Evolutionary conservation across 2,329 filamentous ascomycete genomes (phyloP).

Genomic region (Aplosporella prunicola): DNA sequence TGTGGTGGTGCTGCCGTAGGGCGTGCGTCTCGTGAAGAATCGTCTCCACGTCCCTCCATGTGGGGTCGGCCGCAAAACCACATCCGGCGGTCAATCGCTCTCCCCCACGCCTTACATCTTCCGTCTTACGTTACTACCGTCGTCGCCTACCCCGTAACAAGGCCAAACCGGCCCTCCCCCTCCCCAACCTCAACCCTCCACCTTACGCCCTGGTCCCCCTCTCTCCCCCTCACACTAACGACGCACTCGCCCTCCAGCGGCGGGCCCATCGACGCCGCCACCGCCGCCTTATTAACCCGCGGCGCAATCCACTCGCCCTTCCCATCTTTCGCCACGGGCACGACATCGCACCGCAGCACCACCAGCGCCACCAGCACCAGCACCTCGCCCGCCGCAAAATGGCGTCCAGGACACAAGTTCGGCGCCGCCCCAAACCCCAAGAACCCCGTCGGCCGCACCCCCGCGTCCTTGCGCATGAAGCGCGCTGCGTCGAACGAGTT

Average conservation of each 20-base stretch:
- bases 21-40: no score
- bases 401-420: conserved; percentile 29
- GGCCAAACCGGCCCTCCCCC: conserved; percentile 1
- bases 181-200: neutral
- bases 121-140: no score
- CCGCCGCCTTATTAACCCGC: neutral
- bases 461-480: conserved; percentile 19
- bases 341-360: conserved; percentile 25
- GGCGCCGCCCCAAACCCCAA: conserved; percentile 27
- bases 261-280: neutral
- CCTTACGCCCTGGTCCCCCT: neutral
- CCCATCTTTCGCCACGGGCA: conserved; percentile 17
- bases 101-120: no score
- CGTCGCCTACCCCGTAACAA: no score
- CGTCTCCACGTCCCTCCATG: no score
- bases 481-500: conserved; percentile 25
- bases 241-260: neutral
- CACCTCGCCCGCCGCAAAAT: conserved; percentile 29
- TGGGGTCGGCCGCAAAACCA: no score
- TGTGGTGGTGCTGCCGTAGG: no score
- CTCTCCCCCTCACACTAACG: neutral
- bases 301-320: no score
- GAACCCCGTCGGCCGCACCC: conserved; percentile 23
- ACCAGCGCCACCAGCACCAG: conserved; percentile 24
- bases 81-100: no score